Conservation (phyloP, 2,329 filamentous ascomycete genomes). For the Microsporum ferrugineum region DNA sequence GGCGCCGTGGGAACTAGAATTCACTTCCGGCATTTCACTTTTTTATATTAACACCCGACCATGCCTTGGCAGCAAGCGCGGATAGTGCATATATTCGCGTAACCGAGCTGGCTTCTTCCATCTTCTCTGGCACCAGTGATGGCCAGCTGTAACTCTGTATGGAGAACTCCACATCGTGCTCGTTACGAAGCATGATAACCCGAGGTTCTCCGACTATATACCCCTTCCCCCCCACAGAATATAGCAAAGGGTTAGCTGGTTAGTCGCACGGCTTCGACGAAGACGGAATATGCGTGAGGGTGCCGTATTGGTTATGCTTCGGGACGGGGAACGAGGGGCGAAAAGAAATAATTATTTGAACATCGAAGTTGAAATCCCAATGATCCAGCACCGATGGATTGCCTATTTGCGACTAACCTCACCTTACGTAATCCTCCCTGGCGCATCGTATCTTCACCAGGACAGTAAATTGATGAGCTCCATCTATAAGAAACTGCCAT, state of each 20-base stretch:
- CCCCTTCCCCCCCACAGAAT: background rate
- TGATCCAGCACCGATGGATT: background rate
- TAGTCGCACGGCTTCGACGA: constrained; percentile 1
- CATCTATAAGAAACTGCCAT: background rate
- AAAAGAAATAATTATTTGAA: background rate
- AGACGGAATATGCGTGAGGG: background rate
- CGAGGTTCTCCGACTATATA: background rate
- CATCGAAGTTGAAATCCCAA: background rate
- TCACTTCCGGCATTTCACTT: background rate
- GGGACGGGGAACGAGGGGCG: background rate
- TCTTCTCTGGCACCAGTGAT: background rate
- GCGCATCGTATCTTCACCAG: too few species aligned
- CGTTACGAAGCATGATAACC: background rate
- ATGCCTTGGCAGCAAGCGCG: background rate
- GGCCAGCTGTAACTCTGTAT: background rate
- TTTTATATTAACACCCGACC: background rate
- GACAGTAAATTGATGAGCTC: too few species aligned
- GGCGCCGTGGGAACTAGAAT: background rate
- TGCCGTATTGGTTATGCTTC: background rate
- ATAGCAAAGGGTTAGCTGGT: background rate
- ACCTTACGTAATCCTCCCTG: background rate
- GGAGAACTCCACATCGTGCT: background rate
- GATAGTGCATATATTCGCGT: background rate
- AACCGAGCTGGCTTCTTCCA: background rate
- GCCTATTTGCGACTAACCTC: background rate